Evolutionary conservation across 106 monocot genomes (phyloP).

Genomic region (Iris macrosiphon): DNA sequence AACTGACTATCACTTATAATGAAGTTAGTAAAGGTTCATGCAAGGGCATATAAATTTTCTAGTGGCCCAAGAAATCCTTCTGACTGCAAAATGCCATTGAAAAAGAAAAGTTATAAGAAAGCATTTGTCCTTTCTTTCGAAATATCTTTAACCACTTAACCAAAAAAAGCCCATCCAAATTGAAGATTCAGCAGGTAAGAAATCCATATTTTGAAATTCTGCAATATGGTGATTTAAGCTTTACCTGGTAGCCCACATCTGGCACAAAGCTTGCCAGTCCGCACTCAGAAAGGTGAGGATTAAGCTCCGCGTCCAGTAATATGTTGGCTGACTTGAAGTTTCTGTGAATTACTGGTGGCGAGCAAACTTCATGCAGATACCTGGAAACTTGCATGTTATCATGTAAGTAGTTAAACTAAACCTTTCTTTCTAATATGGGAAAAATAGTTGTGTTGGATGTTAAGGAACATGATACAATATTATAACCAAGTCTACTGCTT

Average conservation of each 20-base stretch:
- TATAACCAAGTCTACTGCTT: too few species aligned
- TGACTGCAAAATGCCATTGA: too few species aligned
- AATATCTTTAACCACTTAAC: too few species aligned
- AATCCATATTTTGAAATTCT: background rate
- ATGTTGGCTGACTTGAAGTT: slow-evolving; percentile 88
- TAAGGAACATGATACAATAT: too few species aligned
- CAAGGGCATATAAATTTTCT: too few species aligned
- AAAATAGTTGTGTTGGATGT: too few species aligned
- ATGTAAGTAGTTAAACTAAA: background rate
- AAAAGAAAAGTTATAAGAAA: too few species aligned
- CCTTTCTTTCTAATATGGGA: background rate
- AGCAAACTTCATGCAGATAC: slow-evolving; percentile 87
- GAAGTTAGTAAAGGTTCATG: too few species aligned
- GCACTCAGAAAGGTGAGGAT: slow-evolving; percentile 77
- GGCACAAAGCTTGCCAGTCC: slow-evolving; percentile 41
- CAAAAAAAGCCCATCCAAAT: background rate
- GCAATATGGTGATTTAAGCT: background rate
- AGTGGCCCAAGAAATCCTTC: too few species aligned
- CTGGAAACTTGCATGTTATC: slow-evolving; percentile 29
- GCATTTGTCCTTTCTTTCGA: too few species aligned
- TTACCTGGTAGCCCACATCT: slow-evolving; percentile 45
- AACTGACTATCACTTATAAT: too few species aligned
- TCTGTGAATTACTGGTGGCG: slow-evolving; percentile 73
- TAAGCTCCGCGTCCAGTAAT: slow-evolving; percentile 71
- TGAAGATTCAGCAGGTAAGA: background rate